These are phyloP conservation scores for Colletotrichum echinochloae DNA, from an alignment of 2,329 filamentous ascomycete species.

Conservation along the genomic window DNA sequence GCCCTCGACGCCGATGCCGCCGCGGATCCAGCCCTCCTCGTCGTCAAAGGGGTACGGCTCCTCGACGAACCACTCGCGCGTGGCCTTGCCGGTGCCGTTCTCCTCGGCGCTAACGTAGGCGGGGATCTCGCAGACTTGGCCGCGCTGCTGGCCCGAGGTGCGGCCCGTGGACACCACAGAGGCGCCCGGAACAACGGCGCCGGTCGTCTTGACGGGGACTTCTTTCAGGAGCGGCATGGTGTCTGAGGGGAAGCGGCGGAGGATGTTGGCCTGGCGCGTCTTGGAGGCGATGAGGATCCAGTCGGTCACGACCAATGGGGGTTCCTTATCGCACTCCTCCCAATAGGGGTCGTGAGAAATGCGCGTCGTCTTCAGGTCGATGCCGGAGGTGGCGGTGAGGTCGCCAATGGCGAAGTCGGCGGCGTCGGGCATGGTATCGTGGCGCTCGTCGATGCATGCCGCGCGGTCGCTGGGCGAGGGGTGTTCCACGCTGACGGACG, in stretches of 20 bases:
- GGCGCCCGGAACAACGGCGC: constrained; percentile 51
- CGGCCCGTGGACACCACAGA: constrained; percentile 55
- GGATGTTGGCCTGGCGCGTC: constrained; percentile 53
- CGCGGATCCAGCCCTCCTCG: constrained; percentile 59
- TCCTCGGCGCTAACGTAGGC: constrained; percentile 54
- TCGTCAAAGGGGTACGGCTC: constrained; percentile 53
- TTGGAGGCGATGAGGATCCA: constrained; percentile 56
- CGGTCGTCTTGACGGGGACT: constrained; percentile 48
- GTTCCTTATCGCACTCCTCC: constrained; percentile 55
- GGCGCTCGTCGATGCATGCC: constrained; percentile 50
- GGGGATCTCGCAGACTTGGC: constrained; percentile 57
- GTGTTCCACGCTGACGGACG: constrained; percentile 52
- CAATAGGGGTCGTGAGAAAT: constrained; percentile 59
- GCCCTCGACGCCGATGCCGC: constrained; percentile 58
- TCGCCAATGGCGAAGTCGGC: constrained; percentile 50
- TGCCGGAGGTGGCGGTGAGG: constrained; percentile 55
- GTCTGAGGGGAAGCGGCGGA: constrained; percentile 55
- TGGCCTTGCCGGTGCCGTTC: constrained; percentile 57
- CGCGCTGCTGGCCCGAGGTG: constrained; percentile 57
- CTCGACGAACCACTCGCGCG: constrained; percentile 60
- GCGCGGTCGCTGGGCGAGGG: constrained; percentile 56
- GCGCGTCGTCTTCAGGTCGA: constrained; percentile 56
- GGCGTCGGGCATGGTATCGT: constrained; percentile 51
- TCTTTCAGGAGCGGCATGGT: constrained; percentile 49
- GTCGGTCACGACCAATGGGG: constrained; percentile 57